Percentiles rank a stretch among this genome's conserved stretches.
phyloP scores from a whole-genome alignment of 176 grass and related monocot species.

The Triticum turgidum region DNA sequence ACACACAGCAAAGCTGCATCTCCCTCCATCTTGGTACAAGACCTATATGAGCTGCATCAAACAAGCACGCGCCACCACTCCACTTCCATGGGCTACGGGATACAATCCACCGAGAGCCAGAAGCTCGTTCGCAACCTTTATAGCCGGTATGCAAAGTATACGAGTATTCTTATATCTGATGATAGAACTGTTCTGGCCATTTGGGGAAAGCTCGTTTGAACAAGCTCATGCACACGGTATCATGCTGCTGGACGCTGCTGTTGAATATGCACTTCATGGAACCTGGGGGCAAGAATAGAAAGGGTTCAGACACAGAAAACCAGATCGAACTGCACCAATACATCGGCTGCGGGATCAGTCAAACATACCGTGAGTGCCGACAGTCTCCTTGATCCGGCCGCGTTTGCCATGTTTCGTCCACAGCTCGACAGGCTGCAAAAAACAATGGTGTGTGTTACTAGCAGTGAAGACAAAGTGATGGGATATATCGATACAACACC shows the following conservation, averaged over 20 bases:
- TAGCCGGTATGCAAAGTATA: background rate
- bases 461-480: background rate
- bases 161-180: background rate
- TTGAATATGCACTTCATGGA: conserved; percentile 95
- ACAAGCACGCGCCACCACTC: background rate
- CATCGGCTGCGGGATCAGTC: background rate
- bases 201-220: conserved; percentile 87
- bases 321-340: background rate
- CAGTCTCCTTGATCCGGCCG: conserved; percentile 88
- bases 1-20: background rate
- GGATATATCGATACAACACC: background rate
- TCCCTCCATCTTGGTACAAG: background rate
- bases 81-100: background rate
- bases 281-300: conserved; percentile 38
- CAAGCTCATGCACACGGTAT: conserved; percentile 91
- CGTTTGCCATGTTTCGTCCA: conserved; percentile 87
- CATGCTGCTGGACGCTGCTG: conserved; percentile 82
- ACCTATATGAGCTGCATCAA: background rate
- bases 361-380: conserved; percentile 85
- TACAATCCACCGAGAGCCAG: background rate
- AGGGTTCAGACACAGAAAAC: conserved; percentile 1
- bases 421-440: conserved; percentile 77
- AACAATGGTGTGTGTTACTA: background rate
- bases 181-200: conserved; percentile 80
- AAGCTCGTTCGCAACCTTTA: background rate